These are phyloP conservation scores for Microdochium bolleyi DNA, from an alignment of 2,329 filamentous ascomycete genomes.

Conservation along the genomic window DNA sequence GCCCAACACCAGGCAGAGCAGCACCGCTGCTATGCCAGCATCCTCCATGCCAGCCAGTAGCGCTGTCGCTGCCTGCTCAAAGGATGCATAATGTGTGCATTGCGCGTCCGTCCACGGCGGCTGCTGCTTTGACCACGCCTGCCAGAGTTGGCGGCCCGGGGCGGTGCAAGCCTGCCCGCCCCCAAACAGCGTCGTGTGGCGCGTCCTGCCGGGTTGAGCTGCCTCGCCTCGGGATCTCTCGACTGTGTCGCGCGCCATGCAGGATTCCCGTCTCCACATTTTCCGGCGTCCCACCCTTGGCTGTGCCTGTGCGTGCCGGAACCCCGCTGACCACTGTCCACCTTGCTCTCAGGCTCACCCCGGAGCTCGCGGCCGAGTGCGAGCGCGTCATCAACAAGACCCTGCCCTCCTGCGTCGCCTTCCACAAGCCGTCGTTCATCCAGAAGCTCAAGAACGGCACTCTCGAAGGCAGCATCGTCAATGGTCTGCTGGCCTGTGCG, in stretches of 20 bases:
- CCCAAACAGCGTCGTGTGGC: background rate
- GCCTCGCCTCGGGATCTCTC: conserved; percentile 16
- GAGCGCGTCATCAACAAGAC: conserved; percentile 54
- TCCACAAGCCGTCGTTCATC: conserved; percentile 55
- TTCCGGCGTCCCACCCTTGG: conserved; percentile 3
- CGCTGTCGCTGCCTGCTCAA: too few relatives aligned
- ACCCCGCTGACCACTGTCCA: background rate
- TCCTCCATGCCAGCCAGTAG: too few relatives aligned
- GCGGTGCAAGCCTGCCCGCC: background rate
- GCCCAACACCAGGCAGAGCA: too few relatives aligned
- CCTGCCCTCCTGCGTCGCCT: conserved; percentile 52
- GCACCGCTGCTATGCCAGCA: too few relatives aligned
- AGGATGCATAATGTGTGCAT: background rate
- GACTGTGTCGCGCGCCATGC: background rate
- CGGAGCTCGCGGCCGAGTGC: conserved; percentile 50
- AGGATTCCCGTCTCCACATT: conserved; percentile 3
- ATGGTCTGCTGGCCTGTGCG: conserved; percentile 49
- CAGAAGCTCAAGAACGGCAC: conserved; percentile 50
- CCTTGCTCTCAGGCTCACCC: conserved; percentile 33
- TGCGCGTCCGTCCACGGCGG: conserved; percentile 1
- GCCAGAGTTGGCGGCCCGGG: background rate
- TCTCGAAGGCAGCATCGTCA: conserved; percentile 48
- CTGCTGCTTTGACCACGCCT: background rate
- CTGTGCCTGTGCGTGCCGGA: background rate
- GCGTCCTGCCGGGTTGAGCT: background rate